Evolutionary conservation across 2,329 filamentous ascomycete genomes (phyloP), one percentile per base, ranked within the genome.

Genomic region (Stagonosporopsis rhizophila): DNA sequence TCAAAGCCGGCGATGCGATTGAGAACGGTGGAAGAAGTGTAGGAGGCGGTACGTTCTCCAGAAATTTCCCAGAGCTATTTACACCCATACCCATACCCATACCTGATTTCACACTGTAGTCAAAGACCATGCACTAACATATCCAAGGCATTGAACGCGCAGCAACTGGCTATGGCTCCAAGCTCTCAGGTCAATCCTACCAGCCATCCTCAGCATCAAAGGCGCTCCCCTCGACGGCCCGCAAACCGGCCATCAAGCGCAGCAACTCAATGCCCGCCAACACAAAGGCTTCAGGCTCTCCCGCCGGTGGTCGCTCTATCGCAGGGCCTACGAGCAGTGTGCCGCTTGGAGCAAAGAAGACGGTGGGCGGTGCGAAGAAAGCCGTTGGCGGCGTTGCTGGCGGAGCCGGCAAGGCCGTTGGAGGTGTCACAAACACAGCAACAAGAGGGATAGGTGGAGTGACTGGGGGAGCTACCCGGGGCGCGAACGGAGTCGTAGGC

Each of bases 1-100:
- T 74, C 42, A 75, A 74, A 52, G 73, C 71, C 8, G 75, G 75
- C 2, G 72, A 77, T 52, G 40, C 72, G 62, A 71, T 77, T 52
- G 75, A 77, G 53, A 70, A 65, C 40, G 49, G 62, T 8, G 73
- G 73, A 19, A 52, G 72, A 15, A 65, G 66, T 39, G 61, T 76
- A 11, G 73, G 73, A 49, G 71, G 60, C 38, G 58, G 72, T 76
- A 61, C 22, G 69, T 61, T 23, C 1, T 17, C 12, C 11, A 38
- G 35, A 15, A 3, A 8, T 38, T 8, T 17, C 34, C 27, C 11
- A 12, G 27, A 28, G 2, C 27, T n/a, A n/a, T 32, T 15, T 14
- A 30, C 34, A 7, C 19, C 17, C 20, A 7, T 11, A 19, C 20
- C 53, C n/a, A 25, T 6, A 8, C 8, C 38, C 4, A 22, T 14